Percentiles rank a stretch among this genome's conserved stretches.
Conservation (phyloP, 2,329 filamentous ascomycete genomes). For the Rachicladosporium sp. region DNA sequence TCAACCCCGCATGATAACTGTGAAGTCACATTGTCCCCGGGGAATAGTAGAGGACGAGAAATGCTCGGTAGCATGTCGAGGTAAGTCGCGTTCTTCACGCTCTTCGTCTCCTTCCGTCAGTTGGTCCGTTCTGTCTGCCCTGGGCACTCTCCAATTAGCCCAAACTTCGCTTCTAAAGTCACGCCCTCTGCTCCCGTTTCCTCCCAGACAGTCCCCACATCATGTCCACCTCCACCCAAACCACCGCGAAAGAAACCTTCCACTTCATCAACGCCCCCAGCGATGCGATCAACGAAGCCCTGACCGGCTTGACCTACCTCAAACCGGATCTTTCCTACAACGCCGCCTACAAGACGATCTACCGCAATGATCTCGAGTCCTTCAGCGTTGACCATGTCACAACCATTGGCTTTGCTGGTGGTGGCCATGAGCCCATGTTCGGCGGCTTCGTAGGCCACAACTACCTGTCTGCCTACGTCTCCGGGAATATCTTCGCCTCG, state of each 20-base stretch:
- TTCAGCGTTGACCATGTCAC: conserved; percentile 23
- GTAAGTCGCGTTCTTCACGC: no score
- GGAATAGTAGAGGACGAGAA: no score
- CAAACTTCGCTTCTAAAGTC: no score
- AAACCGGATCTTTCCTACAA: conserved; percentile 23
- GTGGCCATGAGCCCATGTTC: conserved; percentile 46
- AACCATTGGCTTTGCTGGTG: conserved; percentile 25
- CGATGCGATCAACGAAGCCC: conserved; percentile 25
- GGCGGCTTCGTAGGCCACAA: conserved; percentile 51
- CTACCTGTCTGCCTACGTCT: conserved; percentile 49
- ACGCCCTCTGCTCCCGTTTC: no score
- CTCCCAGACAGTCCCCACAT: no score
- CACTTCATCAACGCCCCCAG: conserved; percentile 26
- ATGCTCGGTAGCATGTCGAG: no score
- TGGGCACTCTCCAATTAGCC: no score
- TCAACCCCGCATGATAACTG: no score
- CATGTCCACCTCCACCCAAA: conserved; percentile 6
- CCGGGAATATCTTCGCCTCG: conserved; percentile 52
- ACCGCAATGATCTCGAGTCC: conserved; percentile 21
- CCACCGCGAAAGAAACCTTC: conserved; percentile 21
- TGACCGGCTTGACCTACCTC: conserved; percentile 23
- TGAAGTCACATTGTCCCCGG: no score
- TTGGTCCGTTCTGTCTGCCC: no score
- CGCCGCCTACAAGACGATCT: conserved; percentile 24
- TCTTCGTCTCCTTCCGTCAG: no score